Base-by-base conservation (phyloP, 1,284 basidiomycete species). In the Cutaneotrichosporon daszewskae region DNA sequence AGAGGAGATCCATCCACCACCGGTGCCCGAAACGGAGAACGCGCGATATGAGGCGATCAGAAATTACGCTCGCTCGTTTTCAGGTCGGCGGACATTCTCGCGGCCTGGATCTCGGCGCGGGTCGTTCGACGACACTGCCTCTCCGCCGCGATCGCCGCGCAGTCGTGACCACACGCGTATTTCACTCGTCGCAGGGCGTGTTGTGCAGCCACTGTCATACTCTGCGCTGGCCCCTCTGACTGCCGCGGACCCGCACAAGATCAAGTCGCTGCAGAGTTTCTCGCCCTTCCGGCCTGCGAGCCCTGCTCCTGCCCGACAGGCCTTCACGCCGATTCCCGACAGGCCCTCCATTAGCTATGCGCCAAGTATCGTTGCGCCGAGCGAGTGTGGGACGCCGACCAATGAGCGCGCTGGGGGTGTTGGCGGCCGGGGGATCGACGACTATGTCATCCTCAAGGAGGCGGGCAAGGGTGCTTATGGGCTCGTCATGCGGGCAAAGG, bases 401-500 rank as follows among this genome's bases (percentile, higher is more conserved):
- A 62, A 55, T 16, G 68, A 72, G 43, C 59, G 54, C 14, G 57
- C 58, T 0, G 65, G 62, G 12, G 69, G 68, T 18, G 52, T 64
- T 1, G 69, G 69, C 20, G 69, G 68, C 5, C 57, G 62, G 11
- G 69, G 69, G 9, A 72, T 72, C 28, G 65, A 67, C 26, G 68
- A 71, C 45, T 72, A 72, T 59, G 77, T 84, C 23, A 84, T 95
- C 43, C 80, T 90, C 54, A 79, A 79, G 37, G 89, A 95, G 62
- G 85, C 92, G 17, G 90, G 94, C 19, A 79, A 90, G 47, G 94
- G 94, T n/a, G 94, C 94, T 12, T 98, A 98, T 69, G 94, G 94
- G 0, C 76, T 97, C 33, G 94, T 98, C 20, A 92, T 95, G 72
- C 79, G 87, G 41, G 94, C 83, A 1, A 77, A 86, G 47, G 85